Evolutionary conservation across 1,284 basidiomycete genomes (phyloP).

Genomic region (Acaromyces ingoldii): DNA sequence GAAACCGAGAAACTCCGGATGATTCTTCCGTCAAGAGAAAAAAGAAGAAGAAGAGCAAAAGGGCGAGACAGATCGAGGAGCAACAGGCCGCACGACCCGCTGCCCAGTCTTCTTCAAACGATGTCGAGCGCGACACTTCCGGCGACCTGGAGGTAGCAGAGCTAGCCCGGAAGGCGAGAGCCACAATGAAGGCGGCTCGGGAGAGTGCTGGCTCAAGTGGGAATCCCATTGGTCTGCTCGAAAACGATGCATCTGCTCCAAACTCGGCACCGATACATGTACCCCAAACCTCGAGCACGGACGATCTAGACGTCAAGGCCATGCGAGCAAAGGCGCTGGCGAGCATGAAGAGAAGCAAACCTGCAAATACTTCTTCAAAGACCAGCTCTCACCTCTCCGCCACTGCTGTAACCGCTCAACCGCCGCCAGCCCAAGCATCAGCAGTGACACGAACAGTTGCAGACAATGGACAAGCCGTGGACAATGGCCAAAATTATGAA

Average conservation of each 20-base stretch:
- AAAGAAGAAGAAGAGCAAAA: neutral
- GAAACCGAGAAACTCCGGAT: neutral
- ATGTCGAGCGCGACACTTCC: neutral
- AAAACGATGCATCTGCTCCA: neutral
- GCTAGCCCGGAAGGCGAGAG: no score
- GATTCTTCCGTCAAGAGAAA: neutral
- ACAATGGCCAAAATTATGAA: neutral
- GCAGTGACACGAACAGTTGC: neutral
- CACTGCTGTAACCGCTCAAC: neutral
- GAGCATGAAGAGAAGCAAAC: neutral
- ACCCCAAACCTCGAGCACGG: neutral
- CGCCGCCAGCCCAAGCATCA: neutral
- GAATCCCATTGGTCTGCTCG: neutral
- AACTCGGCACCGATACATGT: neutral
- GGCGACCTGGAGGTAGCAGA: neutral
- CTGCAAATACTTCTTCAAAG: neutral
- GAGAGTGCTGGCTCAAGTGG: no score
- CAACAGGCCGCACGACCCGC: neutral
- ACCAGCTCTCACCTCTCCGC: no score
- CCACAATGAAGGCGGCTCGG: no score
- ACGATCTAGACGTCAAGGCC: neutral
- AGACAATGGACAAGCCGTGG: no score
- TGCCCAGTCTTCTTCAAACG: no score
- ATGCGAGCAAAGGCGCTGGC: constrained; percentile 4
- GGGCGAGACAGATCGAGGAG: neutral